Percentiles rank a stretch among this genome's conserved stretches.
Evolutionary conservation across 805 yeast genomes (phyloP).

Genomic region (Ogataea salicorniae): DNA sequence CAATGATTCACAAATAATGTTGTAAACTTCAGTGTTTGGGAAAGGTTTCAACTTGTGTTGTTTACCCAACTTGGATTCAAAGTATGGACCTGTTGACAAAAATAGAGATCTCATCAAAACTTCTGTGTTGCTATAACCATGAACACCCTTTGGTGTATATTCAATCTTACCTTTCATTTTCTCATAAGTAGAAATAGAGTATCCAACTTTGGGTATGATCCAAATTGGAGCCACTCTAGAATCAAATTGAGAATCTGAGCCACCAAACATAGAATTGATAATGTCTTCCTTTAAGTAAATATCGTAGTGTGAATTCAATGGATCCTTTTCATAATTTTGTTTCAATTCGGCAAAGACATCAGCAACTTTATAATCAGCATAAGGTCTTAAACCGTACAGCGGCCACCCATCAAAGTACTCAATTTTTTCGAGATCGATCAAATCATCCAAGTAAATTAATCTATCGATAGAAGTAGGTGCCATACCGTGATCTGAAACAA

Average conservation of each 20-base stretch:
- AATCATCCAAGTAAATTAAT: slow-evolving; percentile 66
- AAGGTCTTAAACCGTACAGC: slow-evolving; percentile 70
- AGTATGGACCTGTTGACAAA: slow-evolving; percentile 77
- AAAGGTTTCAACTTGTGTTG: slow-evolving; percentile 52
- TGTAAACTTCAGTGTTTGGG: slow-evolving; percentile 66
- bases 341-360: slow-evolving; percentile 43
- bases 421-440: slow-evolving; percentile 48
- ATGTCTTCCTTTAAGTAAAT: slow-evolving; percentile 54
- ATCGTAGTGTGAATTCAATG: slow-evolving; percentile 32
- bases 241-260: slow-evolving; percentile 35
- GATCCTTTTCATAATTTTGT: slow-evolving; percentile 26
- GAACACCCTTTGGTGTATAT: slow-evolving; percentile 69
- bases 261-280: slow-evolving; percentile 54
- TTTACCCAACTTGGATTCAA: slow-evolving; percentile 33
- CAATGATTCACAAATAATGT: slow-evolving; percentile 65
- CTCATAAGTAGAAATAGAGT: slow-evolving; percentile 58
- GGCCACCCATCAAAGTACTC: slow-evolving; percentile 82
- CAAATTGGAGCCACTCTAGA: slow-evolving; percentile 79
- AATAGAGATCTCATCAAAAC: slow-evolving; percentile 81
- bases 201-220: slow-evolving; percentile 81
- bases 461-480: slow-evolving; percentile 75
- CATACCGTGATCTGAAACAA: slow-evolving; percentile 94
- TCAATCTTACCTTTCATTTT: slow-evolving; percentile 46
- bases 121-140: slow-evolving; percentile 78
- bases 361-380: slow-evolving; percentile 31